Base-by-base conservation (phyloP, 345 rosid species). In the Mallotus nudiflorus region DNA sequence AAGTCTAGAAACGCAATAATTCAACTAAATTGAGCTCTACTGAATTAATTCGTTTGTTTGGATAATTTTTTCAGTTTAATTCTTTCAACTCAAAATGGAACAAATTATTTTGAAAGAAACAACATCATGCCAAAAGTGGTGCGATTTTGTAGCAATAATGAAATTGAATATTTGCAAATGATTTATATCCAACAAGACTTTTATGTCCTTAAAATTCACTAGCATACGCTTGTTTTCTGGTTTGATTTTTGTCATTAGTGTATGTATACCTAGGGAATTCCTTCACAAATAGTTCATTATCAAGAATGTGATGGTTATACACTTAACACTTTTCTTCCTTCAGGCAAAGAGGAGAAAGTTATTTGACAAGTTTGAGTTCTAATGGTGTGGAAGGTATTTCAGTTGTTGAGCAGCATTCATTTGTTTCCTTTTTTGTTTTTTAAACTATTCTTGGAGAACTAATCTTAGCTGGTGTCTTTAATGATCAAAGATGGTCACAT, bases 291-390 rank as follows among this genome's bases (percentile, higher is more conserved):
- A 60, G 20, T 9, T 64, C n/a, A 6, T 19, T 37, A 1, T 18
- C 12, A 8, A 62, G 52, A 57, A 40, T 63, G 25, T 66, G 68
- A 29, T 66, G 65, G 28, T 57, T 56, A 15, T 56, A 19, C n/a
- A n/a, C n/a, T n/a, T n/a, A n/a, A n/a, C n/a, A n/a, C 56, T 69
- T 69, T 71, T 28, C 61, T 37, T 75, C 73, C 74, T 85, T 77
- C 87, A 95, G 99, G 79, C 93, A 78, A 65, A 86, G 89, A 84
- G 86, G 86, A 69, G 90, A 85, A 16, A 73, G 68, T 68, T 67
- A 35, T 66, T 24, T 78, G 70, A 66, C 84, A 45, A 78, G 71
- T 76, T 74, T 77, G 62, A 75, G 67, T 65, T 70, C 63, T 69
- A 77, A 78, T 72, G 86, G 84, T 56, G 52, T 80, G 59, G 79